Evolutionary conservation across 2,329 filamentous ascomycete species (phyloP).

Genomic region (Neofusicoccum sp.): DNA sequence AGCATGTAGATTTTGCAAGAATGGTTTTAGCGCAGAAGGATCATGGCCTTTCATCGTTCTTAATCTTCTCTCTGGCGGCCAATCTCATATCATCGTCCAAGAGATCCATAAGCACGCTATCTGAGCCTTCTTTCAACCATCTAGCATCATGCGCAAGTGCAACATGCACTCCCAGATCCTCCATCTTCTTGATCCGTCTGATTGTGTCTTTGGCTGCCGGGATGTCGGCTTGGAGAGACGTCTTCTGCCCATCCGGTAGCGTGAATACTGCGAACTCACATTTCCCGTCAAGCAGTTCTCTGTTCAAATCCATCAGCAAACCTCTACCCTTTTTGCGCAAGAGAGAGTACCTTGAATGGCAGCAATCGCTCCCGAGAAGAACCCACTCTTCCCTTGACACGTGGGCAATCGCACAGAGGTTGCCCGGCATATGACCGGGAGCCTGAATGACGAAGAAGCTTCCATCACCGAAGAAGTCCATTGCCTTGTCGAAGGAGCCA

Average conservation of each 20-base stretch:
- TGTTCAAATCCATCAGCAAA: conserved; percentile 9
- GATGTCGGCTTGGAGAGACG: conserved; percentile 31
- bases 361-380: conserved; percentile 35
- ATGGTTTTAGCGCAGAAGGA: neutral
- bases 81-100: conserved; percentile 28
- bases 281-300: conserved; percentile 30
- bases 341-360: conserved; percentile 30
- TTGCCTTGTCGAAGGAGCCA: conserved; percentile 35
- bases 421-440: conserved; percentile 39
- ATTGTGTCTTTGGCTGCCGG: conserved; percentile 29
- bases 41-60: conserved; percentile 22
- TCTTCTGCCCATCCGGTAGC: conserved; percentile 24
- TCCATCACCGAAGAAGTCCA: conserved; percentile 41
- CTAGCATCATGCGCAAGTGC: conserved; percentile 32
- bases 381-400: conserved; percentile 30
- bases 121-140: conserved; percentile 29
- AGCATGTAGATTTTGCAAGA: no score
- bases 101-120: conserved; percentile 31
- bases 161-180: conserved; percentile 28
- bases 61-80: conserved; percentile 26
- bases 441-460: conserved; percentile 40
- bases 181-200: conserved; percentile 26
- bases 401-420: conserved; percentile 37
- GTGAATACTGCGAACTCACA: conserved; percentile 30
- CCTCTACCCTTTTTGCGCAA: neutral